Evolutionary conservation across 345 rosid species (phyloP).

Genomic region (Arabidopsis thaliana): TAIR10.1 NC_003071.7:17233001-17233500

Average conservation of each 20-base stretch:
- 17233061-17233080: neutral
- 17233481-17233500: no score
- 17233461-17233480: neutral
- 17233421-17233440: conserved; percentile 84
- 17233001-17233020: neutral
- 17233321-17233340: conserved; percentile 19
- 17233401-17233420: conserved; percentile 91
- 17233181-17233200: conserved; percentile 90
- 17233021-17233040: neutral
- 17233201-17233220: conserved; percentile 95
- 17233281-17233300: conserved; percentile 24
- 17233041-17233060: neutral
- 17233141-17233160: conserved; percentile 91
- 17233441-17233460: conserved; percentile 45
- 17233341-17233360: conserved; percentile 87
- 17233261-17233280: neutral
- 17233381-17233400: conserved; percentile 89
- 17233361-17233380: conserved; percentile 93
- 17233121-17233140: conserved; percentile 83
- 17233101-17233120: conserved; percentile 88
- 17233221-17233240: conserved; percentile 78
- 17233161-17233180: conserved; percentile 83
- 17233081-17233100: conserved; percentile 64
- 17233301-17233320: conserved; percentile 22
- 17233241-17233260: conserved; percentile 7